A percentile compares a stretch with the other conserved stretches of the same genome.
Evolutionary conservation across 192 early-diverging fungal species (phyloP).

Genomic region (Ambispora gerdemannii): DNA sequence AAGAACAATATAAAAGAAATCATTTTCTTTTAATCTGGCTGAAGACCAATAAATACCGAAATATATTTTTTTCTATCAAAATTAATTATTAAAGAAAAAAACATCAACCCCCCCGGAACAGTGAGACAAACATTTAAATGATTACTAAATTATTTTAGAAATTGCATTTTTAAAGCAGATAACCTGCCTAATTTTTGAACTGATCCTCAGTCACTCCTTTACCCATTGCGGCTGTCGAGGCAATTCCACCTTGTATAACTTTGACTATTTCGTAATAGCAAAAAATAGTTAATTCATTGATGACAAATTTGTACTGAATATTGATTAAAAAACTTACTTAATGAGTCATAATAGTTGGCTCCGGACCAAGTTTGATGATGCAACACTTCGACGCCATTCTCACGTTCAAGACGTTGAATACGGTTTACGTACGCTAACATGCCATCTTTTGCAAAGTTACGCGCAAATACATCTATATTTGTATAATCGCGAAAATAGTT

Average conservation of each 20-base stretch:
- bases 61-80: no score
- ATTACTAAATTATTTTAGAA: no score
- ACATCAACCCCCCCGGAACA: no score
- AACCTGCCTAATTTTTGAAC: constrained; percentile 50
- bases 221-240: constrained; percentile 94
- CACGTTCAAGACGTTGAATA: constrained; percentile 90
- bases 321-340: constrained; percentile 39
- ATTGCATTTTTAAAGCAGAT: no score
- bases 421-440: constrained; percentile 94
- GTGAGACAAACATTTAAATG: no score
- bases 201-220: constrained; percentile 84
- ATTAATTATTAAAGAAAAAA: no score
- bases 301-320: not conserved
- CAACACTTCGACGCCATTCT: constrained; percentile 85
- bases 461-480: constrained; percentile 69
- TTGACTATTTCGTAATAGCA: constrained; percentile 74
- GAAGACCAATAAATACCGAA: no score
- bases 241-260: constrained; percentile 89
- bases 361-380: constrained; percentile 95
- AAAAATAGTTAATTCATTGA: constrained; percentile 69
- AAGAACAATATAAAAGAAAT: no score
- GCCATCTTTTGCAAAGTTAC: constrained; percentile 78
- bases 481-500: not conserved
- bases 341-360: constrained; percentile 82
- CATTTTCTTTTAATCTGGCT: no score